A percentile compares a stretch with the other conserved stretches of the same genome.
phyloP scores from a whole-genome alignment of 495 filamentous ascomycete species.

The Lineolata rhizophorae region DNA sequence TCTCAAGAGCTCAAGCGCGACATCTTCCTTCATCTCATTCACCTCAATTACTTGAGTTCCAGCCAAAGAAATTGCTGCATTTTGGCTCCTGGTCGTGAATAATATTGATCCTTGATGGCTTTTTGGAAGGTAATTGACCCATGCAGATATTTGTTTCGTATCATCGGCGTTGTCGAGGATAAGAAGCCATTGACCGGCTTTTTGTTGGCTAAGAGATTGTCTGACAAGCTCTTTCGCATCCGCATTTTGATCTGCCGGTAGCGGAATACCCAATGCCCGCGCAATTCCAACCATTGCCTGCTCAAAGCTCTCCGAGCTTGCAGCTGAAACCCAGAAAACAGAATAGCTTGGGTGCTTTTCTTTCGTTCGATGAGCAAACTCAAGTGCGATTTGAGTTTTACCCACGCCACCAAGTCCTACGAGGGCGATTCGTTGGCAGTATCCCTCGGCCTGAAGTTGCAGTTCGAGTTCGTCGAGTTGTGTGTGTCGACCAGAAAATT shows the following conservation, averaged over 20 bases:
- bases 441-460: not conserved
- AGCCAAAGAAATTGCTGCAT: conserved; percentile 2
- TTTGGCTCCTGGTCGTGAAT: conserved; percentile 5
- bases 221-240: conserved; percentile 9
- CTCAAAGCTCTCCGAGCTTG: conserved; percentile 20
- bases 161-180: conserved; percentile 14
- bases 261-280: conserved; percentile 3
- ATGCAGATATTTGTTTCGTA: conserved; percentile 1
- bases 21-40: conserved; percentile 1
- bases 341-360: conserved; percentile 20
- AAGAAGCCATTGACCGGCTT: conserved; percentile 8
- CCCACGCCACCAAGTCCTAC: conserved; percentile 26
- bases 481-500: not conserved
- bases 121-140: not conserved
- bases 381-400: conserved; percentile 30
- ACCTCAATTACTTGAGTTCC: conserved; percentile 2
- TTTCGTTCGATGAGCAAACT: conserved; percentile 21
- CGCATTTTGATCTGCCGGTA: conserved; percentile 7
- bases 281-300: conserved; percentile 25
- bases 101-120: conserved; percentile 1
- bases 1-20: conserved; percentile 1
- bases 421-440: conserved; percentile 11
- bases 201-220: conserved; percentile 13
- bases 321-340: conserved; percentile 27
- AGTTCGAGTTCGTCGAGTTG: not conserved